A percentile compares a stretch with the other conserved stretches of the same genome.
These are phyloP conservation scores for Chaetomiaceae sp. DNA, from an alignment of 2,329 filamentous ascomycete species.

Conservation along the genomic window DNA sequence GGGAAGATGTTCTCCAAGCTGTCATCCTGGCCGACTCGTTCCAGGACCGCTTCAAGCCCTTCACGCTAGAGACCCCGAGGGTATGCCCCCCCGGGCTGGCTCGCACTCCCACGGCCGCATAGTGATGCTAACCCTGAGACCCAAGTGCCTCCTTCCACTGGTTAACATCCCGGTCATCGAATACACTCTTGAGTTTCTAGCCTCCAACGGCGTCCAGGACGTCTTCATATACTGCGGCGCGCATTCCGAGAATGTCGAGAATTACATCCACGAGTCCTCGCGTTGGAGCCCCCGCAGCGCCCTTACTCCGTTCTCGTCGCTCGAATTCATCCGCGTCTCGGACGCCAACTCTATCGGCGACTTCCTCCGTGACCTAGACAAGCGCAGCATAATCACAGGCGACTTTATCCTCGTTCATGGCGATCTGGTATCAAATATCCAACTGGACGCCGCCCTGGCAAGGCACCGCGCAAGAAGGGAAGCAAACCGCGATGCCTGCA, in stretches of 20 bases:
- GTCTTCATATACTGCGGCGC: slow-evolving; percentile 89
- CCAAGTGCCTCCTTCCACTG: slow-evolving; percentile 82
- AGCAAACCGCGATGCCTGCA: slow-evolving; percentile 89
- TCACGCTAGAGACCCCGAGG: slow-evolving; percentile 82
- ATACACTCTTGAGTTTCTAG: slow-evolving; percentile 94
- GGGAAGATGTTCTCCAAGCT: slow-evolving; percentile 56
- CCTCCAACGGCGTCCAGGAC: slow-evolving; percentile 90
- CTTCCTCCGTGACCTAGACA: slow-evolving; percentile 89
- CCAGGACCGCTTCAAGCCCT: slow-evolving; percentile 84
- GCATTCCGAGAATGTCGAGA: slow-evolving; percentile 81
- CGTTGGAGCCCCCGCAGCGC: slow-evolving; percentile 59
- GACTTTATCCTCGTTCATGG: slow-evolving; percentile 93
- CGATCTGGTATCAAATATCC: slow-evolving; percentile 84
- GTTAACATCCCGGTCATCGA: slow-evolving; percentile 95
- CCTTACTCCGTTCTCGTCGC: slow-evolving; percentile 64
- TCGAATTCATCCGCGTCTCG: slow-evolving; percentile 80
- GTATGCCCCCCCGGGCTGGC: slow-evolving; percentile 39
- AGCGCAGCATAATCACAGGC: slow-evolving; percentile 74
- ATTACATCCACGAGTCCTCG: slow-evolving; percentile 73
- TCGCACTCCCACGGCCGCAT: background rate
- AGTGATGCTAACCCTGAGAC: slow-evolving; percentile 16
- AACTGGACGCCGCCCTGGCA: slow-evolving; percentile 72
- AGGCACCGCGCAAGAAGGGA: slow-evolving; percentile 76
- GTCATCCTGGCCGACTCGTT: slow-evolving; percentile 87
- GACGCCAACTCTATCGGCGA: slow-evolving; percentile 86